Percentiles rank a stretch among this genome's conserved stretches.
phyloP scores from a whole-genome alignment of 495 filamentous ascomycete species.

The Friedmanniomyces simplex region DNA sequence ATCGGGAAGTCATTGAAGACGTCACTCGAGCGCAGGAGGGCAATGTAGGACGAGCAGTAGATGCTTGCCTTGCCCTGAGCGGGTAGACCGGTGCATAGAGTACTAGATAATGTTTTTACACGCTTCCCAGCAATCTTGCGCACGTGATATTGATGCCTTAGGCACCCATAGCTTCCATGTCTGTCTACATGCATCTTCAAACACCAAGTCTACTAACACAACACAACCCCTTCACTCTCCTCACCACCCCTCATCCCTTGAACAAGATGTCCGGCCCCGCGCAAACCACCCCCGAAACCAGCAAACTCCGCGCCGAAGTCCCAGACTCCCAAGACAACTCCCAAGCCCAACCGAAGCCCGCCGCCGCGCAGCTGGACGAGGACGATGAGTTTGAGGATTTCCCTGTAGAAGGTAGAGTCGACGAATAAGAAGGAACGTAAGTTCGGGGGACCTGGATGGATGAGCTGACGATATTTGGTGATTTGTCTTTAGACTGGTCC shows the following conservation, averaged over 20 bases:
- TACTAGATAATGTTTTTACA: not conserved
- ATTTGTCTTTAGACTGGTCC: slow-evolving; percentile 73
- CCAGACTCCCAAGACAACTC: slow-evolving; percentile 26
- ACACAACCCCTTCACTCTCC: not conserved
- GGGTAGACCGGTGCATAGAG: not conserved
- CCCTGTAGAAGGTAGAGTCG: slow-evolving; percentile 77
- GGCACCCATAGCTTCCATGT: no score
- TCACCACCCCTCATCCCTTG: not conserved
- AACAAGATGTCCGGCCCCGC: slow-evolving; percentile 33
- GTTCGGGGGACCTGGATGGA: no score
- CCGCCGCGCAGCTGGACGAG: slow-evolving; percentile 69
- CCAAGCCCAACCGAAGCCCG: slow-evolving; percentile 43
- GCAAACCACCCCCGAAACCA: slow-evolving; percentile 22
- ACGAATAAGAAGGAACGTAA: no score
- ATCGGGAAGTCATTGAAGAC: slow-evolving; percentile 85
- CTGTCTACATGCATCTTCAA: no score
- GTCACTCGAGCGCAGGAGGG: slow-evolving; percentile 88
- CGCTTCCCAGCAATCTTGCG: no score
- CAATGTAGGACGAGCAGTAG: slow-evolving; percentile 78
- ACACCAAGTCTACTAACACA: not conserved
- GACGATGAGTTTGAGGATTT: slow-evolving; percentile 99
- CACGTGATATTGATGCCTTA: no score
- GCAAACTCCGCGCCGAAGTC: slow-evolving; percentile 20
- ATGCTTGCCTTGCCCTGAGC: slow-evolving; percentile 77
- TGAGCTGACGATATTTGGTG: not conserved